Percentiles rank a stretch among this genome's conserved stretches.
Evolutionary conservation across 495 filamentous ascomycete species (phyloP).

Genomic region (Penicillium angulare): DNA sequence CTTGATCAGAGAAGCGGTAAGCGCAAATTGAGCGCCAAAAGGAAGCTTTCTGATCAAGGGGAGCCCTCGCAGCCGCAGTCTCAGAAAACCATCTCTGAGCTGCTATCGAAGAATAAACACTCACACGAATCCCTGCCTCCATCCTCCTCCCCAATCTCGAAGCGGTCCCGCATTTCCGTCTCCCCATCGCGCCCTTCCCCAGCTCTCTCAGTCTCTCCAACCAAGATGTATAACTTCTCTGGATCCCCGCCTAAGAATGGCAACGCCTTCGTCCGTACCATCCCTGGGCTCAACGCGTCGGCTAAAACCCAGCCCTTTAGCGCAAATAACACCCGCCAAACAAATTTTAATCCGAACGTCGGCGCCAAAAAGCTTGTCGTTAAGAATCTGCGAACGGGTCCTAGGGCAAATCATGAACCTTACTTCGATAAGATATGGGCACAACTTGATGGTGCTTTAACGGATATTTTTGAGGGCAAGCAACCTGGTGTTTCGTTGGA

Average conservation of each 20-base stretch:
- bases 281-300: constrained; percentile 14
- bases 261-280: constrained; percentile 26
- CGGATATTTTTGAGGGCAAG: constrained; percentile 64
- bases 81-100: constrained; percentile 51
- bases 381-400: constrained; percentile 72
- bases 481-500: constrained; percentile 70
- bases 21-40: constrained; percentile 48
- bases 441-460: constrained; percentile 70
- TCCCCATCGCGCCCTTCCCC: constrained; percentile 23
- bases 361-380: constrained; percentile 82
- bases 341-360: constrained; percentile 42
- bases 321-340: constrained; percentile 24
- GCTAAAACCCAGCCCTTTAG: constrained; percentile 28
- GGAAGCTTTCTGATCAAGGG: constrained; percentile 45
- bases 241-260: constrained; percentile 33
- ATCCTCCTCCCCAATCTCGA: constrained; percentile 30
- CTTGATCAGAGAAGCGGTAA: constrained; percentile 49
- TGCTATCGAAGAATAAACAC: constrained; percentile 35
- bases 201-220: constrained; percentile 21
- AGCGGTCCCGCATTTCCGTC: constrained; percentile 42
- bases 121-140: constrained; percentile 15
- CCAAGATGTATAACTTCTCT: constrained; percentile 51
- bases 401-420: constrained; percentile 56
- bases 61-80: constrained; percentile 37
- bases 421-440: constrained; percentile 73